Percentiles rank a stretch among this genome's conserved stretches.
phyloP scores from a whole-genome alignment of 73 alveolate genomes.

The Symbiodinium natans region DNA sequence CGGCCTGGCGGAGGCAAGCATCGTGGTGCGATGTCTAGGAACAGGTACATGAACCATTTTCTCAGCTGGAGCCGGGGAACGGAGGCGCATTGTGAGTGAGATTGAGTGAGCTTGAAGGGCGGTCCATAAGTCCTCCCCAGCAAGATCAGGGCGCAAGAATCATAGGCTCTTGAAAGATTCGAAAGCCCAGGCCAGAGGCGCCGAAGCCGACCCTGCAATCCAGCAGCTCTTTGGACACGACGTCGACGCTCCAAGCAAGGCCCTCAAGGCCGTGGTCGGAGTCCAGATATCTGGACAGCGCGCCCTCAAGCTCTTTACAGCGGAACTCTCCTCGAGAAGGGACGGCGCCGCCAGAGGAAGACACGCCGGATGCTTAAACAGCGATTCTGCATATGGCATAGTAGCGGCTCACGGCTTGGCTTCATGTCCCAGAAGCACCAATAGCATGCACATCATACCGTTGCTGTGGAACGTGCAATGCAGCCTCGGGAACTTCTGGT shows the following conservation, averaged over 20 bases:
- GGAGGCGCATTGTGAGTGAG: not conserved
- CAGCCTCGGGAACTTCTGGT: no score
- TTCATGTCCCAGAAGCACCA: not conserved
- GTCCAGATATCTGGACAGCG: not conserved
- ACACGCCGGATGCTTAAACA: not conserved
- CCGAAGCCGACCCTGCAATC: no score
- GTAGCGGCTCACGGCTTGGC: not conserved
- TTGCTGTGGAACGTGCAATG: no score
- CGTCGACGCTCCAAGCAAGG: no score
- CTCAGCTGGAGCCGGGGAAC: not conserved
- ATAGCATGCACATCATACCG: not conserved
- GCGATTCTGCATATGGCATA: not conserved
- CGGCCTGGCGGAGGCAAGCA: no score
- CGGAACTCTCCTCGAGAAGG: not conserved
- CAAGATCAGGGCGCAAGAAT: not conserved
- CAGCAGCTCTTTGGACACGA: no score
- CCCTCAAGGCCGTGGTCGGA: not conserved
- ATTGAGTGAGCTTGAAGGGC: not conserved
- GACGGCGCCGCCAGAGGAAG: not conserved
- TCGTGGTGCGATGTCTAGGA: no score
- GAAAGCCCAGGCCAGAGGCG: not conserved
- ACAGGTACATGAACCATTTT: no score
- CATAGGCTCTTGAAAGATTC: no score
- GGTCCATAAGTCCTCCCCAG: not conserved
- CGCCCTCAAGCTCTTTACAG: not conserved